Evolutionary conservation across 164 flowering plant species (phyloP).

Genomic region (Vitis labrusca): DNA sequence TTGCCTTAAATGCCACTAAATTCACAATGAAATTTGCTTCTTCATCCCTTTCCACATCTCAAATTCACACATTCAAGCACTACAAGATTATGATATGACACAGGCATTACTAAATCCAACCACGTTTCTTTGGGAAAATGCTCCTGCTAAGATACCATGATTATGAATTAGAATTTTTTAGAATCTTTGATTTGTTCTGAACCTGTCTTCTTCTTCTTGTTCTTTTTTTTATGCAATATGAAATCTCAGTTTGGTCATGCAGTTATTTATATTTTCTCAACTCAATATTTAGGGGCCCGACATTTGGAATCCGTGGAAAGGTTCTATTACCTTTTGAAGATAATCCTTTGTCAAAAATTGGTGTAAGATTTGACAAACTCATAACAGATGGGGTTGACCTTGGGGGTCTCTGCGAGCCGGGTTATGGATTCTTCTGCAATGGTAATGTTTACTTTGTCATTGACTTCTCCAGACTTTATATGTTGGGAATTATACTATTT

Average conservation of each 20-base stretch:
- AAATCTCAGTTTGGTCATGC: background rate
- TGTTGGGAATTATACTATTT: background rate
- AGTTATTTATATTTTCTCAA: background rate
- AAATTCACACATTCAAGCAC: too few relatives aligned
- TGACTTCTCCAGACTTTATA: background rate
- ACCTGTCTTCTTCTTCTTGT: too few relatives aligned
- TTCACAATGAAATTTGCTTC: too few relatives aligned
- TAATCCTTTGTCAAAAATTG: slow-evolving; percentile 72
- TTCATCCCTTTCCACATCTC: too few relatives aligned
- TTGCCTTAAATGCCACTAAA: too few relatives aligned
- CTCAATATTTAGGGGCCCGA: slow-evolving; percentile 60
- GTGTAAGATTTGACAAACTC: slow-evolving; percentile 80
- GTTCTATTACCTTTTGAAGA: slow-evolving; percentile 76
- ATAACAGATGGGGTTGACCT: slow-evolving; percentile 87
- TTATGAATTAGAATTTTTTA: too few relatives aligned
- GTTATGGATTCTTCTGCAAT: slow-evolving; percentile 84
- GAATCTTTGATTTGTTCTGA: too few relatives aligned
- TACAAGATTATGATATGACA: too few relatives aligned
- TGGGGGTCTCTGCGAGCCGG: slow-evolving; percentile 70
- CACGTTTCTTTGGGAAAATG: too few relatives aligned
- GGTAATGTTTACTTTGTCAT: slow-evolving; percentile 36
- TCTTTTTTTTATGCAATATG: background rate
- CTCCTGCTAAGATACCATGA: too few relatives aligned
- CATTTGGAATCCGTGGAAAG: slow-evolving; percentile 68
- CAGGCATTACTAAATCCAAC: too few relatives aligned